phyloP scores from a whole-genome alignment of 2,329 filamentous ascomycete genomes.

The Metarhizium anisopliae region DNA sequence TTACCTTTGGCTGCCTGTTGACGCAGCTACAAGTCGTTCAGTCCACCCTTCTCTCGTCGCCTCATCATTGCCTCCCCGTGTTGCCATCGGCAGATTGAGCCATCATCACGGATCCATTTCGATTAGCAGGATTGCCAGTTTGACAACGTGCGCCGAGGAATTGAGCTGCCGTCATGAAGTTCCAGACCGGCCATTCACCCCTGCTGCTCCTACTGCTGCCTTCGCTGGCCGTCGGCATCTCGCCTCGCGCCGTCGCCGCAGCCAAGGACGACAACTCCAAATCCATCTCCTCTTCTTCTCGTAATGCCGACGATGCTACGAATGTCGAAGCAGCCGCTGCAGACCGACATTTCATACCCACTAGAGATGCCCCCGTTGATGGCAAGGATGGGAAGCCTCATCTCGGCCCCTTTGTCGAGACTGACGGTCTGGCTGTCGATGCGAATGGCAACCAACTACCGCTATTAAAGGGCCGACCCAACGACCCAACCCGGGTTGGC shows the following conservation, averaged over 20 bases:
- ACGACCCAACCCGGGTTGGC: conserved; percentile 44
- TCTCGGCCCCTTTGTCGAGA: conserved; percentile 69
- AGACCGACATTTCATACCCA: conserved; percentile 29
- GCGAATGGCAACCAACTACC: conserved; percentile 30
- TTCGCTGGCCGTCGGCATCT: conserved; percentile 38
- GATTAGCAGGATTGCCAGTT: background rate
- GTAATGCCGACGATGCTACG: conserved; percentile 17
- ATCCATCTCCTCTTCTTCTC: conserved; percentile 13
- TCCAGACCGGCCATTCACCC: conserved; percentile 43
- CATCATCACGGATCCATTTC: background rate
- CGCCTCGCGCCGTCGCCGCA: conserved; percentile 19
- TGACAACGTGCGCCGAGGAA: background rate
- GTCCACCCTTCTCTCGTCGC: background rate
- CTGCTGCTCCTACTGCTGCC: conserved; percentile 54
- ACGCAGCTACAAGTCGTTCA: background rate
- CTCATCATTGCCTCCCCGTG: background rate
- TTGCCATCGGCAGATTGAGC: background rate
- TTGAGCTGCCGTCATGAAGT: conserved; percentile 41
- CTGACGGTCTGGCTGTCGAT: conserved; percentile 25
- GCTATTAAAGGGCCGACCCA: conserved; percentile 38
- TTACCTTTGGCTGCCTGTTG: background rate
- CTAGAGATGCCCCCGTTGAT: conserved; percentile 80
- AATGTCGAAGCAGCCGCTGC: conserved; percentile 20
- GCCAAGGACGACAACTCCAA: conserved; percentile 10
- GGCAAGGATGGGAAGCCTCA: conserved; percentile 92